phyloP scores from a whole-genome alignment of 495 filamentous ascomycete genomes.

The Neurospora sp. region DNA sequence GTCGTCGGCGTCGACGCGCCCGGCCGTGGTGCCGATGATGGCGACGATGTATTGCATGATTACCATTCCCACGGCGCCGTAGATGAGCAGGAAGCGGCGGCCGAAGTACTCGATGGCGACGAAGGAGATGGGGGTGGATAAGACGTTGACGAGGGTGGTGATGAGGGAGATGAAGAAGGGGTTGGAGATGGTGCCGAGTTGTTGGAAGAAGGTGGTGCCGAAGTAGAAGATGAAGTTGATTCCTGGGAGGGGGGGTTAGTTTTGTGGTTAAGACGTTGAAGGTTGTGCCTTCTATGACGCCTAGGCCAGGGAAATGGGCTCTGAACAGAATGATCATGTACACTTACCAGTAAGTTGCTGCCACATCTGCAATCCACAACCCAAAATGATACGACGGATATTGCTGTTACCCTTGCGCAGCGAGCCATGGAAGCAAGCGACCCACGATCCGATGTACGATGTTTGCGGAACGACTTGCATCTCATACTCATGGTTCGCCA shows the following conservation, averaged over 20 bases:
- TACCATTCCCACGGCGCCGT: slow-evolving; percentile 68
- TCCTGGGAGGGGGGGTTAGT: slow-evolving; percentile 33
- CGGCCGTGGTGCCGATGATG: slow-evolving; percentile 55
- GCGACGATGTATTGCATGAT: slow-evolving; percentile 75
- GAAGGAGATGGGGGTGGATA: slow-evolving; percentile 71
- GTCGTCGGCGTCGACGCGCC: slow-evolving; percentile 33
- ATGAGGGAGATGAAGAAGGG: slow-evolving; percentile 73
- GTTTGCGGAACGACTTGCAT: slow-evolving; percentile 50
- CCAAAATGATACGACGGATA: slow-evolving; percentile 62
- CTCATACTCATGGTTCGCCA: slow-evolving; percentile 75
- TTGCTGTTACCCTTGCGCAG: slow-evolving; percentile 45
- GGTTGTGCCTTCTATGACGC: too few relatives aligned
- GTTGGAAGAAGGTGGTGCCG: slow-evolving; percentile 67
- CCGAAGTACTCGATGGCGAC: slow-evolving; percentile 70
- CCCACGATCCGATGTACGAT: slow-evolving; percentile 55
- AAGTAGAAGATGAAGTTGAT: slow-evolving; percentile 94
- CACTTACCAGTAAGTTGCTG: slow-evolving; percentile 45
- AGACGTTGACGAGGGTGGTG: slow-evolving; percentile 76
- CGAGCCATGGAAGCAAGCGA: slow-evolving; percentile 52
- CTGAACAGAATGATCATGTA: neutral
- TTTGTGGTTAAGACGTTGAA: too few relatives aligned
- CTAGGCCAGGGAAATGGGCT: neutral
- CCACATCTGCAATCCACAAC: slow-evolving; percentile 60
- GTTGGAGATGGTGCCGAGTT: slow-evolving; percentile 58
- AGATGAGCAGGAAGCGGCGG: slow-evolving; percentile 67